Conservation (phyloP, 805 yeast genomes). For the Hanseniaspora lindneri region DNA sequence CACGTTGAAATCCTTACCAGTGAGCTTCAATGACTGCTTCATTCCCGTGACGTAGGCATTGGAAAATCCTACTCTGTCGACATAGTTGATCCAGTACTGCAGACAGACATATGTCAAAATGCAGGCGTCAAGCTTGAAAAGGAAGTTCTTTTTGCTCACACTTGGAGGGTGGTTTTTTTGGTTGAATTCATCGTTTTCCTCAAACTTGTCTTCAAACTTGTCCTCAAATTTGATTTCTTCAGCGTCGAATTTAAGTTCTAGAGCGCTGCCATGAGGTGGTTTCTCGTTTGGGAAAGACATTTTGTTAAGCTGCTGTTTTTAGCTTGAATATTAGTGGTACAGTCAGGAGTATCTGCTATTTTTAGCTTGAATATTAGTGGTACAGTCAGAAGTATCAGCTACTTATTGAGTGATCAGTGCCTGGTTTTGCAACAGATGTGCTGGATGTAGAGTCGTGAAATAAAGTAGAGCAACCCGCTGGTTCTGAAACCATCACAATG, state of each 20-base stretch:
- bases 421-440: too few relatives aligned
- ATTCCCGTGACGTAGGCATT: slow-evolving; percentile 60
- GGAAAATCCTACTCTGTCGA: slow-evolving; percentile 44
- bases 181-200: not conserved
- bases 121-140: slow-evolving; percentile 27
- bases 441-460: too few relatives aligned
- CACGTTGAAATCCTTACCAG: slow-evolving; percentile 39
- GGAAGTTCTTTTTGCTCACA: slow-evolving; percentile 16
- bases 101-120: slow-evolving; percentile 28
- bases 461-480: too few relatives aligned
- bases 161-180: not conserved
- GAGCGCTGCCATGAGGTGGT: not conserved
- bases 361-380: too few relatives aligned
- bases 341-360: too few relatives aligned
- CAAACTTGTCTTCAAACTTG: not conserved
- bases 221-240: not conserved
- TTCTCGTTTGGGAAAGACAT: not conserved
- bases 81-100: slow-evolving; percentile 38
- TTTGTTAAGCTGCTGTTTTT: too few relatives aligned
- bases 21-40: slow-evolving; percentile 42
- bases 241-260: not conserved
- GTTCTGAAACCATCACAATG: too few relatives aligned
- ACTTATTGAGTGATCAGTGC: too few relatives aligned
- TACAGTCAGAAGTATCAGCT: too few relatives aligned
- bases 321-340: too few relatives aligned